A percentile compares a stretch with the other conserved stretches of the same genome.
phyloP scores from a whole-genome alignment of 2,329 filamentous ascomycete species.

The Raffaelea albimanens region DNA sequence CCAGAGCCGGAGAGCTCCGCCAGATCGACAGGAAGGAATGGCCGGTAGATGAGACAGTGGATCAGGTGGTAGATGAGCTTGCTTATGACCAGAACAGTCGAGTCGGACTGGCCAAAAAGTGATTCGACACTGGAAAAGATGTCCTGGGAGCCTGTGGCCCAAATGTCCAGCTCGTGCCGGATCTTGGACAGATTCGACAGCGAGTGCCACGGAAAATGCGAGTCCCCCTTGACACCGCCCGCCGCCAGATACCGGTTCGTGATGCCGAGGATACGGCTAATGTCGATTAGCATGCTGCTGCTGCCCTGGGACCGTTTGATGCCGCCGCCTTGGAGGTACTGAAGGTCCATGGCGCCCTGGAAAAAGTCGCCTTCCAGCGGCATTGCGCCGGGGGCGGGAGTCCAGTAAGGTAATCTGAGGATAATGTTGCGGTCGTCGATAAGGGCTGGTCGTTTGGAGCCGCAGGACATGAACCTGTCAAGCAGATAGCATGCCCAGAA shows the following conservation, averaged over 20 bases:
- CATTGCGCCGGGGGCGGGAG: conserved; percentile 48
- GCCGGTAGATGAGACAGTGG: conserved; percentile 78
- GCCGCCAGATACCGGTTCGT: conserved; percentile 78
- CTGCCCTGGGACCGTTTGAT: conserved; percentile 62
- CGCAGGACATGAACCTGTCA: conserved; percentile 73
- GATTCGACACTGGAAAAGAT: conserved; percentile 67
- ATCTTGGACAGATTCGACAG: conserved; percentile 81
- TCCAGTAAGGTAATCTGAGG: conserved; percentile 67
- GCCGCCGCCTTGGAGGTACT: conserved; percentile 58
- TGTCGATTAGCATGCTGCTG: conserved; percentile 74
- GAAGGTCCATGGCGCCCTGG: conserved; percentile 66
- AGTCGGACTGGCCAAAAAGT: conserved; percentile 69
- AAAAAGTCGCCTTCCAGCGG: conserved; percentile 73
- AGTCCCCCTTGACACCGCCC: conserved; percentile 80
- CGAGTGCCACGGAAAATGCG: conserved; percentile 85
- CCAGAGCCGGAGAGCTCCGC: conserved; percentile 69
- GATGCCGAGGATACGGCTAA: conserved; percentile 70
- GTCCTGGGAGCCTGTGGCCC: conserved; percentile 73
- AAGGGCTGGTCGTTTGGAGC: conserved; percentile 72
- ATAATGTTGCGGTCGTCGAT: conserved; percentile 69
- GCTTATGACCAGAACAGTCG: conserved; percentile 69
- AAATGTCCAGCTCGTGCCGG: conserved; percentile 72
- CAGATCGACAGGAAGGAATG: conserved; percentile 77
- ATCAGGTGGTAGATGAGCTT: conserved; percentile 82
- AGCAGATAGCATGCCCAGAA: conserved; percentile 88